Conservation (phyloP, 192 early-diverging fungal species). For the Geranomyces michiganensis region DNA sequence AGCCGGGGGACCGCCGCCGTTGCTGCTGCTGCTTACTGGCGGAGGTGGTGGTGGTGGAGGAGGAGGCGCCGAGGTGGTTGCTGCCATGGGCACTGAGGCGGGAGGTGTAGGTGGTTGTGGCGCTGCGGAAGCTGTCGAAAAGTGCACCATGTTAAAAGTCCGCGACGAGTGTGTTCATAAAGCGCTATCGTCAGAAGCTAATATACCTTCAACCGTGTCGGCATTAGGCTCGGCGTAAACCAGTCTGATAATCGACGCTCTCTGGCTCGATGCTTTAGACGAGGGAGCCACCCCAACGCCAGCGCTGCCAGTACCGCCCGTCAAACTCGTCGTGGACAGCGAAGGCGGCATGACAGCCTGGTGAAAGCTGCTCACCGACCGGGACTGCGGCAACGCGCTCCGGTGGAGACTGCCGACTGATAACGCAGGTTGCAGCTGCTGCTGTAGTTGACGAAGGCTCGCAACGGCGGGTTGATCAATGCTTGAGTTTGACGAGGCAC, state of each 20-base stretch:
- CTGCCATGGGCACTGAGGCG: no score
- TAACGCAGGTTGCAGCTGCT: neutral
- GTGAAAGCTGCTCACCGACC: neutral
- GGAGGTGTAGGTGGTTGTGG: no score
- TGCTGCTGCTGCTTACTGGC: slow-evolving; percentile 5
- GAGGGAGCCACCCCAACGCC: no score
- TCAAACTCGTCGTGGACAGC: neutral
- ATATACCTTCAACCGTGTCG: no score
- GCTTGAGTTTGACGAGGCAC: no score
- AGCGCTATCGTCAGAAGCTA: no score
- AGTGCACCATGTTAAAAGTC: no score
- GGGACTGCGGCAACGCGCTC: neutral
- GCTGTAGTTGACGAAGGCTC: no score
- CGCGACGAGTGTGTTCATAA: no score
- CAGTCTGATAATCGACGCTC: neutral
- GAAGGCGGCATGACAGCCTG: neutral
- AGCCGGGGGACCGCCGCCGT: slow-evolving; percentile 7
- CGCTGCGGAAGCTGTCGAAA: no score
- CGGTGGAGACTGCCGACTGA: slow-evolving; percentile 7
- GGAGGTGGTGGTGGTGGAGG: slow-evolving; percentile 17
- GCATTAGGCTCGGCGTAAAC: no score
- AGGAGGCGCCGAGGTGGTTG: neutral
- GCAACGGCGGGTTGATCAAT: no score
- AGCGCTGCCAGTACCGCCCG: neutral
- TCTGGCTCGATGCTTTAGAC: neutral